A percentile compares a stretch with the other conserved stretches of the same genome.
These are phyloP conservation scores for Colletotrichum euphorbiae DNA, from an alignment of 2,329 filamentous ascomycete species.

Conservation along the genomic window DNA sequence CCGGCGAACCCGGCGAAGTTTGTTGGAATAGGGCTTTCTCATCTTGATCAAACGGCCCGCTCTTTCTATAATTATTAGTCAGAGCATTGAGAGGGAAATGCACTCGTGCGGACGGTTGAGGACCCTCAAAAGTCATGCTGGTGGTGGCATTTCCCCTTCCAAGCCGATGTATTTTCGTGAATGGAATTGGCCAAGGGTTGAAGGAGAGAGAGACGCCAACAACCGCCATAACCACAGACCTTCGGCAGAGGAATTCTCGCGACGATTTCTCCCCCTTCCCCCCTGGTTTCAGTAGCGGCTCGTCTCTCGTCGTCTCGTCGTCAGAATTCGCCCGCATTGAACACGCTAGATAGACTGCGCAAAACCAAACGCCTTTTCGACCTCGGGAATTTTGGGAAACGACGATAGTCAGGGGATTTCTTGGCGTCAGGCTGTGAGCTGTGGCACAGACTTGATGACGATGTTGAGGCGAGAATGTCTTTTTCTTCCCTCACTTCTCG, in stretches of 20 bases:
- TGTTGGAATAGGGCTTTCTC: constrained; percentile 11
- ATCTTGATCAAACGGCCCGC: constrained; percentile 16
- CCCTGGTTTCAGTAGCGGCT: background rate
- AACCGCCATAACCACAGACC: constrained; percentile 4
- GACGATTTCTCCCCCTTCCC: background rate
- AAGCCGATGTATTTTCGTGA: constrained; percentile 19
- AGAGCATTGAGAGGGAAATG: background rate
- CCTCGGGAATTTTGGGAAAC: background rate
- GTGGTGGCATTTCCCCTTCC: background rate
- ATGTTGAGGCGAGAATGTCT: background rate
- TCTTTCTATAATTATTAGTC: constrained; percentile 2
- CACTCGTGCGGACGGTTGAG: background rate
- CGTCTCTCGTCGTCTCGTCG: background rate
- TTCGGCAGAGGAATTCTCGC: background rate
- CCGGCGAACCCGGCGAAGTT: constrained; percentile 24
- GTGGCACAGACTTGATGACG: constrained; percentile 16
- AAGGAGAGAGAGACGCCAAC: background rate
- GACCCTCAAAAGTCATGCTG: background rate
- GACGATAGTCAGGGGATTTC: background rate
- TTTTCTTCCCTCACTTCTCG: no score
- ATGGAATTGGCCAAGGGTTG: background rate
- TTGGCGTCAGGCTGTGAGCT: constrained; percentile 17
- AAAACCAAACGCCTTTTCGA: background rate
- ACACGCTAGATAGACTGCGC: no score
- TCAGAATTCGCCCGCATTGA: background rate